Evolutionary conservation across 805 yeast genomes (phyloP), one percentile per base, ranked within the genome.

Genomic region (Saccharomycopsis schoenii): DNA sequence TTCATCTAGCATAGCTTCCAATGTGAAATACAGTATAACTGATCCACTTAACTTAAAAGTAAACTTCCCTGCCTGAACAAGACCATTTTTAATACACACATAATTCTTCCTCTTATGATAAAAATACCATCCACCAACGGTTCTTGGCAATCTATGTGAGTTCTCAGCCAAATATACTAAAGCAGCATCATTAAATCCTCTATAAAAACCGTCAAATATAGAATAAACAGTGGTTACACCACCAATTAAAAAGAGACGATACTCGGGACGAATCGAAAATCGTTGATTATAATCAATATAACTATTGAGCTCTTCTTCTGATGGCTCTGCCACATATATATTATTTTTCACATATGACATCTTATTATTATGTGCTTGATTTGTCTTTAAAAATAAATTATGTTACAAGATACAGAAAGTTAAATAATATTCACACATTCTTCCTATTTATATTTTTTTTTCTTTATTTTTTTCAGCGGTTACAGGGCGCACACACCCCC

Each of bases 41-140:
- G 81, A 75, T 0, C 70, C 54, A 0, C 83, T 74, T 58, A 77
- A 74, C 66, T 77, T 79, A 17, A 66, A 64, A 59, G 76, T 79
- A 10, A 74, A 74, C 42, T 67, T 70, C n/a, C 78, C 66, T 0
- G 86, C 91, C 8, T 66, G 59, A 19, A 73, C 74, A 64, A 82
- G 72, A 0, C 88, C 89, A 34, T 76, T 75, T 61, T 80, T 76
- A 41, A 86, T 71, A 72, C 89, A 82, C 37, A 86, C 87, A 70
- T 88, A 87, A 71, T 88, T 86, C 74, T 88, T 89, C 64, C 89
- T 79, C 72, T 87, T 89, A 72, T 89, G 94, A 72, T 89, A 89
- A 69, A 85, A 86, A 68, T 86, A 89, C 97, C 96, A 89, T 0
- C 93, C 94, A 21, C 89, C 91, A 59, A 83, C 85, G 0, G 86